Conservation (phyloP, 176 grass and related monocot genomes). For the Luzula sylvatica region DNA sequence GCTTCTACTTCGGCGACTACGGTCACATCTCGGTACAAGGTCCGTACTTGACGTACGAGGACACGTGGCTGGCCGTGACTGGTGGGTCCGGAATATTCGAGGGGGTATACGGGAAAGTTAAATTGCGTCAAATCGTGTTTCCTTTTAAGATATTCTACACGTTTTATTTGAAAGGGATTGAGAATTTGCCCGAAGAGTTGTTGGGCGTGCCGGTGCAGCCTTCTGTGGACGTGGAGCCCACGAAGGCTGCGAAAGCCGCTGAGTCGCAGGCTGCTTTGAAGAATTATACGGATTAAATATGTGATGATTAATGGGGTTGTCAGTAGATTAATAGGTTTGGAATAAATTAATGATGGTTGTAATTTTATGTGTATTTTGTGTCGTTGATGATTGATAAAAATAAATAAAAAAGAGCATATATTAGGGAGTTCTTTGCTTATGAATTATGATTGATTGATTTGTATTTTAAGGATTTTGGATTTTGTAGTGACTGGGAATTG, state of each 20-base stretch:
- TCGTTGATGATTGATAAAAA: too few relatives aligned
- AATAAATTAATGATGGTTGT: neutral
- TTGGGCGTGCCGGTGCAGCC: conserved; percentile 61
- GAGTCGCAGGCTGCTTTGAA: conserved; percentile 54
- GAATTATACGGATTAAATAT: conserved; percentile 80
- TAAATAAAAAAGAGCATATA: too few relatives aligned
- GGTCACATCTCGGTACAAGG: conserved; percentile 73
- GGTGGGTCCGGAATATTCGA: conserved; percentile 74
- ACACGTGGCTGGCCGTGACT: conserved; percentile 59
- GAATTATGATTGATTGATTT: too few relatives aligned
- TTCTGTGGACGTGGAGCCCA: conserved; percentile 49
- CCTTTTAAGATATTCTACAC: conserved; percentile 93
- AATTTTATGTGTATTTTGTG: neutral
- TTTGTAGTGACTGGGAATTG: too few relatives aligned
- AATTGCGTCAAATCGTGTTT: conserved; percentile 75
- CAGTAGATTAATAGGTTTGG: too few relatives aligned
- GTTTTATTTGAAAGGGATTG: conserved; percentile 74
- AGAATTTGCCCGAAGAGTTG: conserved; percentile 56
- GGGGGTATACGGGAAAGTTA: conserved; percentile 63
- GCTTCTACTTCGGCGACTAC: conserved; percentile 80
- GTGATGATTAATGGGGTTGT: conserved; percentile 6
- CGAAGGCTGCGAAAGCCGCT: conserved; percentile 46
- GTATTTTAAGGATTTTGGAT: too few relatives aligned
- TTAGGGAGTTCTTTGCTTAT: too few relatives aligned
- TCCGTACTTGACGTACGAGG: conserved; percentile 72